Evolutionary conservation across 768 basidiomycete species (phyloP), one percentile per base, ranked within the genome.

Genomic region (Mrakia frigida): DNA sequence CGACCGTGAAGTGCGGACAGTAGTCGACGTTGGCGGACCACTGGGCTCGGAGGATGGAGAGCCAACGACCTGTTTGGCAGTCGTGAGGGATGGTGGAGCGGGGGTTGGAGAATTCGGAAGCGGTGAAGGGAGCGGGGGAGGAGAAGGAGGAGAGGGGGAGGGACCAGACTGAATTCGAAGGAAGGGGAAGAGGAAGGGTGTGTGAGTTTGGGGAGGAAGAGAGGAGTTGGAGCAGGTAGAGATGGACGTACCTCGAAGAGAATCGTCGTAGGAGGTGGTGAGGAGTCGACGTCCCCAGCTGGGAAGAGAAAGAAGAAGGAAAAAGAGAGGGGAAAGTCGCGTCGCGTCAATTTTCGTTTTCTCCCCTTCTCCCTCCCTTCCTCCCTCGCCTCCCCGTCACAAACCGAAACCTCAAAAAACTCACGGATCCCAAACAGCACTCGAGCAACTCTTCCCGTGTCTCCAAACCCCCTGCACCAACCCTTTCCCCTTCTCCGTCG

Each of bases 181-280:
- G 41, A 11, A 21, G 63, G 59, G 9, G 52, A 2, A 1, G 33
- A 60, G n/a, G 10, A 14, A 56, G 18, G 31, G 46, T 56, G 60
- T 46, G 25, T 18, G 10, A 68, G 60, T 39, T 28, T 33, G 33
- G 7, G 28, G 21, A 11, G 11, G 14, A 37, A 25, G 16, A 18
- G 13, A 6, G 33, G 31, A n/a, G 67, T n/a, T 13, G 31, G 14
- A 46, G 53, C 2, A 21, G 46, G 2, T 14, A 2, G 46, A 6
- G 18, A 4, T 50, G n/a, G 33, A 81, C 82, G 63, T 70, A 85
- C 84, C 76, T 68, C 85, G 76, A 31, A 85, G 77, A n/a, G 70
- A 60, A 74, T 85, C 84, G 76, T 86, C 85, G 78, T 86, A 86
- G 16, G 79, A 79, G 18, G 85, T 86, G 5, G 81, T 83, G 33